Evolutionary conservation across 768 basidiomycete genomes (phyloP).

Genomic region (Kockovaella imperatae): DNA sequence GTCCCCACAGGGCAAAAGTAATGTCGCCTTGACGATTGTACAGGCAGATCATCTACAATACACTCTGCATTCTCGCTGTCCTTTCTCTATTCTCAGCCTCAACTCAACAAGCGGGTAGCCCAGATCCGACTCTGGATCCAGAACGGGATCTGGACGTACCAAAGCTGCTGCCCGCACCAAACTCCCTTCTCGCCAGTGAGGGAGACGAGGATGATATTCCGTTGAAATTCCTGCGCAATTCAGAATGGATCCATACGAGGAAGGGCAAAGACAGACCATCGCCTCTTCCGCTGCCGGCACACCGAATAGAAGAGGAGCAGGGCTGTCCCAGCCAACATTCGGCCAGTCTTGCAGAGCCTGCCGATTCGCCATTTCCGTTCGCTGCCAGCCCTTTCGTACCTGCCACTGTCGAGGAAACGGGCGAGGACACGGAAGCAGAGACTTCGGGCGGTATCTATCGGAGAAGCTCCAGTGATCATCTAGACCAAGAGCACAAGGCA

Average conservation of each 20-base stretch:
- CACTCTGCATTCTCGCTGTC: constrained; percentile 23
- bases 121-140: constrained; percentile 23
- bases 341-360: background rate
- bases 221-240: constrained; percentile 14
- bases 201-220: constrained; percentile 25
- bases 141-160: background rate
- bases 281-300: constrained; percentile 17
- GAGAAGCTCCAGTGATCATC: background rate
- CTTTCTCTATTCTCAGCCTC: constrained; percentile 30
- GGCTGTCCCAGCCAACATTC: background rate
- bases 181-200: background rate
- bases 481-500: background rate
- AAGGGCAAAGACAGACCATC: constrained; percentile 23
- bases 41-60: constrained; percentile 28
- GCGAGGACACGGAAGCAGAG: constrained; percentile 2
- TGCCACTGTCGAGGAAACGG: constrained; percentile 5
- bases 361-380: constrained; percentile 17
- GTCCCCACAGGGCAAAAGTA: background rate
- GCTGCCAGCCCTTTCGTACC: constrained; percentile 15
- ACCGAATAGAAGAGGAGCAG: background rate
- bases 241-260: constrained; percentile 17
- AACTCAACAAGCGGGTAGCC: constrained; percentile 20
- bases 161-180: background rate
- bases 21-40: background rate
- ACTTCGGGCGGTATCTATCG: constrained; percentile 6